Base-by-base conservation (phyloP, 2,329 filamentous ascomycete genomes). In the Periconia sp. region DNA sequence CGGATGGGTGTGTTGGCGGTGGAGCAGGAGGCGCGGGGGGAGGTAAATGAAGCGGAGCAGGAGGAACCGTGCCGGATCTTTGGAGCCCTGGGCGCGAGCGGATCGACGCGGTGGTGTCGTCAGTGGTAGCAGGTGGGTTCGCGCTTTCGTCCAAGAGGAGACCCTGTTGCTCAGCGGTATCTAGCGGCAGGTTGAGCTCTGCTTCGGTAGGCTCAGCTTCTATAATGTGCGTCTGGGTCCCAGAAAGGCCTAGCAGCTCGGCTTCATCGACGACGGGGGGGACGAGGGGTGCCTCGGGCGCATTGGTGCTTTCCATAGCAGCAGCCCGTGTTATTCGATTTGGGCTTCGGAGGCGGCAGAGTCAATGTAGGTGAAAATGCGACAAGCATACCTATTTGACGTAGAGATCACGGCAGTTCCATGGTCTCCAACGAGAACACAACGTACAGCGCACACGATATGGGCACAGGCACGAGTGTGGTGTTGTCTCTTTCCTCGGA, bases 41-140 rank as follows among this genome's bases (percentile, higher is more conserved):
- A 14, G 76, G 77, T 7, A 77, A 75, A 55, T 77, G 76, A 33
- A 75, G 70, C 23, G 78, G 76, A 17, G 71, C 69, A 33, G 72
- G 72, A 15, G 72, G 72, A 0, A 66, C 69, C 10, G 76, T 78
- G 46, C 61, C 66, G 30, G 76, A 76, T 57, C 77, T 71, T 55
- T 65, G 68, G 43, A 79, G 62, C 7, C 65, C 62, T 13, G 76
- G 78, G 31, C 77, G 73, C 17, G 59, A 49, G 31, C 68, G 66
- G 11, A 70, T 53, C 1, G 70, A 60, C 18, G 62, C 55, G 31
- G 59, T 58, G 47, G 62, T 54, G 19, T 59, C 65, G 45, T 59
- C 58, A 41, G 58, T 44, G 10, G 53, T 41, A 18, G 57, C 48
- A 20, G 53, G 51, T 11, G 52, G 44, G 44, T 56, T 49, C 10